Conservation (phyloP, 805 yeast species). For the Monosporozyma siamensis region DNA sequence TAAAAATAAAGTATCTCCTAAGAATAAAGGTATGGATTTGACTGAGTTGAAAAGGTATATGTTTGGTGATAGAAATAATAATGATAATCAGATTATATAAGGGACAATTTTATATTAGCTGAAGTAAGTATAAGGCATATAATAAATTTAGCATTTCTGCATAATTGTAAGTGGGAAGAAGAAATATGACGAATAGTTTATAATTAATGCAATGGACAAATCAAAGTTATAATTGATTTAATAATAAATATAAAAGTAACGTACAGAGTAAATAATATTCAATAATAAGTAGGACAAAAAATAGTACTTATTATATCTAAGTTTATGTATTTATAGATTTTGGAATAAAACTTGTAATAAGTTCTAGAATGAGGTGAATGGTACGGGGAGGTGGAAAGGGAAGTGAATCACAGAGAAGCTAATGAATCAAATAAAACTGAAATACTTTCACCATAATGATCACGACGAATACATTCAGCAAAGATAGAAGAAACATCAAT, state of each 20-base stretch:
- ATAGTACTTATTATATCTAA: neutral
- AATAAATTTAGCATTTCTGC: too few species aligned
- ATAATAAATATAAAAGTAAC: neutral
- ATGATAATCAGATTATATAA: neutral
- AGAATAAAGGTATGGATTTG: neutral
- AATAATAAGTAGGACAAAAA: neutral
- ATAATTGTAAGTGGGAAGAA: too few species aligned
- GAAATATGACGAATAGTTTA: too few species aligned
- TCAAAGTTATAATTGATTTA: too few species aligned
- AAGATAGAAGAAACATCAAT: slow-evolving; percentile 92
- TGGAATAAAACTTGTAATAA: too few species aligned
- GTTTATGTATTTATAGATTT: neutral
- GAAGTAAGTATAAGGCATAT: too few species aligned
- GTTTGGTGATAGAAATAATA: neutral
- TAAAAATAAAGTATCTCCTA: slow-evolving; percentile 7
- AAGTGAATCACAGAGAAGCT: slow-evolving; percentile 35
- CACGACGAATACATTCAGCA: slow-evolving; percentile 97
- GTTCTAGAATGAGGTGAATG: neutral
- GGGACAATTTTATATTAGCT: neutral
- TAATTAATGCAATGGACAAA: too few species aligned
- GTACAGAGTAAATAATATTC: neutral
- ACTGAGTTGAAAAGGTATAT: neutral
- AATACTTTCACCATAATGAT: slow-evolving; percentile 95
- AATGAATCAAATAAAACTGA: slow-evolving; percentile 86
- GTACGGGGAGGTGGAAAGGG: neutral